phyloP scores from a whole-genome alignment of 2,329 filamentous ascomycete species.

The Cladophialophora chaetospira region DNA sequence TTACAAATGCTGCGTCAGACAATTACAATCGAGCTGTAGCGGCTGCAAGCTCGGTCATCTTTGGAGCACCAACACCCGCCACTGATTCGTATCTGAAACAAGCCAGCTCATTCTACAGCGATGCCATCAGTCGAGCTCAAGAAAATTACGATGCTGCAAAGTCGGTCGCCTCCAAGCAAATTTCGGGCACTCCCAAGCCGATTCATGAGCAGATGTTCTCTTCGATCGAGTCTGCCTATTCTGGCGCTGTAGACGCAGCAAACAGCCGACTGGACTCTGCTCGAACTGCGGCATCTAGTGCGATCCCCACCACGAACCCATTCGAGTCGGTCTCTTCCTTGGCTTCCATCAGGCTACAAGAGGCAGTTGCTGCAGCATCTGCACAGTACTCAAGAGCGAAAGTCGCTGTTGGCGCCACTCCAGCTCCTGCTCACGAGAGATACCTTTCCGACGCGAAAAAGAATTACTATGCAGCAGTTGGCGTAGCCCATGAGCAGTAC shows the following conservation, averaged over 20 bases:
- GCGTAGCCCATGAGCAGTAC: constrained; percentile 76
- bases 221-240: constrained; percentile 69
- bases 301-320: constrained; percentile 46
- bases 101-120: constrained; percentile 58
- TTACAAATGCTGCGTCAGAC: constrained; percentile 55
- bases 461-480: constrained; percentile 77
- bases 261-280: constrained; percentile 61
- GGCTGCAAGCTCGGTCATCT: constrained; percentile 60
- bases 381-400: constrained; percentile 71
- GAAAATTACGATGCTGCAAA: constrained; percentile 69
- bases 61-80: constrained; percentile 49
- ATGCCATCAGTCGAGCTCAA: constrained; percentile 66
- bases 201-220: constrained; percentile 69
- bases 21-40: constrained; percentile 60
- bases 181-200: constrained; percentile 69
- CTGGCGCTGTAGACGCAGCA: constrained; percentile 64
- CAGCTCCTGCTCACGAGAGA: constrained; percentile 58
- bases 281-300: constrained; percentile 54
- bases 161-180: constrained; percentile 66
- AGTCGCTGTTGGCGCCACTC: constrained; percentile 64
- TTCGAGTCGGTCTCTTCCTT: constrained; percentile 64
- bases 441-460: constrained; percentile 62
- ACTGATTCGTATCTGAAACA: constrained; percentile 44
- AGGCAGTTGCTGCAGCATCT: constrained; percentile 71
- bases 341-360: constrained; percentile 68